Base-by-base conservation (phyloP, 495 filamentous ascomycete genomes). In the Geoglossum glabrum region DNA sequence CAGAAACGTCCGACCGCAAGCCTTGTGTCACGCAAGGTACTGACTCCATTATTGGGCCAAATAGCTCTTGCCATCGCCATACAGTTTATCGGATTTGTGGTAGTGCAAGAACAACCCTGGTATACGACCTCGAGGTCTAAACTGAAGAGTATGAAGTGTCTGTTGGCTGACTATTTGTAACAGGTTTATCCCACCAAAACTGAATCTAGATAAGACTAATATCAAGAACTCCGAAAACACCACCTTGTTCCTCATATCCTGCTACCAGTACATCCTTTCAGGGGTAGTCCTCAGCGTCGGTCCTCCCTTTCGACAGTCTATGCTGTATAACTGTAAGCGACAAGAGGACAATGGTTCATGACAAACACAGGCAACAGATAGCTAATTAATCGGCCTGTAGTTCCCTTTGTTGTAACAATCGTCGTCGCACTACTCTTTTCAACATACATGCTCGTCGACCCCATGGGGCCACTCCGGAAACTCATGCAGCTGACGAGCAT, bases 141-240 rank as follows among this genome's bases (percentile, higher is more conserved):
- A 3, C 45, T 11, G 21, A 27, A 57, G 56, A 28, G 34, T 19
- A 6, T 11, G 23, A 56, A n/a, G 25, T 17, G 13, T 5, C 4
- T 9, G 19, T 3, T 3, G 13, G 17, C 23, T 56, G 13, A 56
- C 2, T n/a, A 1, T 56, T 10, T 40, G 2, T 4, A 19, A 43
- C 61, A 86, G 83, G 83, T 96, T 83, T 64, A 80, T 84, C 58
- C 85, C 89, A 21, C 93, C 93, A 2, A 72, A 76, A 19, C 61
- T 94, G 31, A 75, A 87, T 63, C 73, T 74, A 10, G 78, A 90
- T 9, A 82, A 88, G 58, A 83, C 83, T 47, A 92, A 94, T 61
- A 79, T 90, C 54, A 73, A 79, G 57, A 97, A 97, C 63, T 95
- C 89, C 13, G 83, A 96, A 66, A 96, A 97, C 62, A 93, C 89